phyloP scores from a whole-genome alignment of 2,329 filamentous ascomycete genomes.

The Ascochyta lentis region DNA sequence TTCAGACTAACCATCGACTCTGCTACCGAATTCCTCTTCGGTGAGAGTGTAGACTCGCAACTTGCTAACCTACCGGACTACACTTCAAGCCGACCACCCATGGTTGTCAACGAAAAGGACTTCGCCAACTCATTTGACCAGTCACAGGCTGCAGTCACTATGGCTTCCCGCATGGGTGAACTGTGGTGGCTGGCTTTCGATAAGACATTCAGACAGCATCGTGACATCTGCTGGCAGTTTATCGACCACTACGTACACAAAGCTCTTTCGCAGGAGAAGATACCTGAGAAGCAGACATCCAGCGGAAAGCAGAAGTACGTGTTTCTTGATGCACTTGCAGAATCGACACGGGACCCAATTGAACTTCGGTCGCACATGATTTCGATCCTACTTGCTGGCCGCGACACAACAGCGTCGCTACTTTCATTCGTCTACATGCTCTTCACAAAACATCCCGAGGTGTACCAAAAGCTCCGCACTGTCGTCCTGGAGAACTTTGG shows the following conservation, averaged over 20 bases:
- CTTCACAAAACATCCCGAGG: conserved; percentile 47
- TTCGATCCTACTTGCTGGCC: conserved; percentile 79
- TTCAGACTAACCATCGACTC: conserved; percentile 50
- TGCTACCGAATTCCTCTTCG: conserved; percentile 48
- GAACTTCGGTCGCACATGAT: conserved; percentile 84
- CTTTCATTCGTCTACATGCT: conserved; percentile 73
- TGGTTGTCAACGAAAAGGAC: conserved; percentile 26
- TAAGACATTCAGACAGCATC: conserved; percentile 36
- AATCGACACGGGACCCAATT: conserved; percentile 70
- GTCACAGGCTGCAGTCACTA: conserved; percentile 25
- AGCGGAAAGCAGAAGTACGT: conserved; percentile 62
- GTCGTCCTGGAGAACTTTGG: conserved; percentile 52
- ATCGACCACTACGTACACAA: conserved; percentile 37
- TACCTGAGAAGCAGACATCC: conserved; percentile 14
- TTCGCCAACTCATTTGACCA: conserved; percentile 36
- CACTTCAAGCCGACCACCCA: conserved; percentile 14
- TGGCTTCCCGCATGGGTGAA: conserved; percentile 34
- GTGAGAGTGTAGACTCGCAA: conserved; percentile 42
- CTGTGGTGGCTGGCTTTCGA: conserved; percentile 41
- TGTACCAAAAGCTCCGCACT: conserved; percentile 44
- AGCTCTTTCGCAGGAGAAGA: conserved; percentile 30
- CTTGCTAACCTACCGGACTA: conserved; percentile 31
- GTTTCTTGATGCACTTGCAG: conserved; percentile 82
- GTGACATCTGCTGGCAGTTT: conserved; percentile 34
- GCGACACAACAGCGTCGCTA: conserved; percentile 83